A percentile compares a stretch with the other conserved stretches of the same genome.
phyloP scores from a whole-genome alignment of 495 filamentous ascomycete species.

The Filosporella fistucella region DNA sequence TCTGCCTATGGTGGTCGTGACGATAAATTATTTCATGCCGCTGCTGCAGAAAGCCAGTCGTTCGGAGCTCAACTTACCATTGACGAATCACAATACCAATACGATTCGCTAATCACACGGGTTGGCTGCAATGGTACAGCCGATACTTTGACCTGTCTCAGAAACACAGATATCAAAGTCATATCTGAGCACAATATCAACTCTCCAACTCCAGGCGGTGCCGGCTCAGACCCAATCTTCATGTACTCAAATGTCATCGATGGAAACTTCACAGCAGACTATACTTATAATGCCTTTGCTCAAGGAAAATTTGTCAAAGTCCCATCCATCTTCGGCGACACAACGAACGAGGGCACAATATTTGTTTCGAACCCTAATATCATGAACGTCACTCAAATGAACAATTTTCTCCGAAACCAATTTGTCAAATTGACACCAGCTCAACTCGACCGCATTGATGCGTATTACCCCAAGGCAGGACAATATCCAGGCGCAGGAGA shows the following conservation, averaged over 20 bases:
- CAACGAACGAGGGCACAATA: constrained; percentile 64
- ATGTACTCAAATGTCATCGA: constrained; percentile 59
- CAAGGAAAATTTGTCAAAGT: constrained; percentile 60
- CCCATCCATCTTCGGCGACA: constrained; percentile 66
- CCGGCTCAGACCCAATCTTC: constrained; percentile 43
- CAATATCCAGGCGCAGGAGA: constrained; percentile 37
- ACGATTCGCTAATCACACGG: constrained; percentile 53
- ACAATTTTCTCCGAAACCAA: constrained; percentile 57
- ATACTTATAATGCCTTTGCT: constrained; percentile 54
- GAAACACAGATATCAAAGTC: constrained; percentile 37
- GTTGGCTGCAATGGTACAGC: constrained; percentile 43
- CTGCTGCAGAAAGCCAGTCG: constrained; percentile 60
- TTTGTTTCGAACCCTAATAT: constrained; percentile 53
- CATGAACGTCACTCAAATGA: constrained; percentile 37
- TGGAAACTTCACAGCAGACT: constrained; percentile 50
- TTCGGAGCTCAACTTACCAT: constrained; percentile 58
- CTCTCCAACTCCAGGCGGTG: constrained; percentile 47
- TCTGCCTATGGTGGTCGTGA: constrained; percentile 54
- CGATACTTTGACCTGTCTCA: constrained; percentile 56
- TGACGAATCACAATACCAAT: constrained; percentile 58
- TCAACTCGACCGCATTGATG: constrained; percentile 52
- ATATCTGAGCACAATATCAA: constrained; percentile 51
- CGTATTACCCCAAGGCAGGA: constrained; percentile 48
- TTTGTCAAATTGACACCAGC: constrained; percentile 51
- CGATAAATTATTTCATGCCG: constrained; percentile 56